Evolutionary conservation across 257 asterid species (phyloP), one percentile per base, ranked within the genome.

Genomic region (Nicotiana sylvestris): DNA sequence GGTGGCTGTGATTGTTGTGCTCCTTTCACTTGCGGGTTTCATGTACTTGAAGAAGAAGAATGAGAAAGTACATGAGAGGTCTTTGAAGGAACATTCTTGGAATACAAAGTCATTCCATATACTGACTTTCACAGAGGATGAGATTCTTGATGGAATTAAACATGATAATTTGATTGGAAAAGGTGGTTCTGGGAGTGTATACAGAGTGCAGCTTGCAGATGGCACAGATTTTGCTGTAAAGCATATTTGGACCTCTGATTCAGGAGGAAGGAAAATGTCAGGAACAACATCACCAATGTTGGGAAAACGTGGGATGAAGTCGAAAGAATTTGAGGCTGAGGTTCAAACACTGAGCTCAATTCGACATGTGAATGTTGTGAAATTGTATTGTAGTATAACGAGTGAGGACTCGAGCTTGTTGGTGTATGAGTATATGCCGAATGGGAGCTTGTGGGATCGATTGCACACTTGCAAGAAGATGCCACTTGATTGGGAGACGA

Each of bases 381-480:
- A 96, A 82, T 9, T 96, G 62, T 94, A 84, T 30, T 93, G 98
- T 81, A 91, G 98, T 81, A 93, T 94, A 60, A 91, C 92, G 4
- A 93, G 99, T 43, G 98, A 94, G 84, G 97, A 92, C 66, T 96
- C 99, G 0, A 96, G 96, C 82, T 77, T 96, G 90, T 72, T 96
- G 87, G 99, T 96, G 3, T 96, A 96, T 53, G 99, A 96, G 86
- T 96, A 92, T 76, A 87, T 96, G 97, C 97, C 97, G 0, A 96
- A 96, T 61, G 99, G 99, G 32, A 94, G 98, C 77, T 72, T 96
- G 17, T 96, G 98, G 98, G 98, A 96, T 77, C 88, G 89, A 25
- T 66, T 96, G 82, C 99, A 96, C 72, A 72, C 83, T 2, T 85
- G 88, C 61, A 89, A 89, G 8, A 92, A 92, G 67, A 60, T 91